Percentiles rank a stretch among this genome's conserved stretches.
These are phyloP conservation scores for Parachlorella kessleri DNA, from an alignment of 139 green algal species.

Conservation along the genomic window DNA sequence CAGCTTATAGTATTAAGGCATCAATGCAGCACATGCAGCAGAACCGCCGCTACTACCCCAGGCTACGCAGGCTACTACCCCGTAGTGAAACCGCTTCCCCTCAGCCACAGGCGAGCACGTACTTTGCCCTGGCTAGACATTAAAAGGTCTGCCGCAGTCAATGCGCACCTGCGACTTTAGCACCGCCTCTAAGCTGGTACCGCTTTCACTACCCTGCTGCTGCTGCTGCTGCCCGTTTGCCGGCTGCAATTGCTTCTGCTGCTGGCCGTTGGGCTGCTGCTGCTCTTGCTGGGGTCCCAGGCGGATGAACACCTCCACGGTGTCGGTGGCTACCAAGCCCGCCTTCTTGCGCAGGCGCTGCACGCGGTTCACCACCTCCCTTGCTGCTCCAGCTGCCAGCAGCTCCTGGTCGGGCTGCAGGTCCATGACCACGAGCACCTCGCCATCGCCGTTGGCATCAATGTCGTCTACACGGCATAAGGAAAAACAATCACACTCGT, in stretches of 20 bases:
- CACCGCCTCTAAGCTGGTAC: neutral
- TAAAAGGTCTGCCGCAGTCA: neutral
- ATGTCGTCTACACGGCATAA: too few relatives aligned
- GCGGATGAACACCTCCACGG: conserved; percentile 72
- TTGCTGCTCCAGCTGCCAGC: conserved; percentile 71
- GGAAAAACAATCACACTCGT: too few relatives aligned
- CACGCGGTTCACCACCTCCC: conserved; percentile 95
- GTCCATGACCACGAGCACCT: conserved; percentile 95
- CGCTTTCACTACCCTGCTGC: neutral
- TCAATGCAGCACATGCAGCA: too few relatives aligned
- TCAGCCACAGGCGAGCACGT: too few relatives aligned
- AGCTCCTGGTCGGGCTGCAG: conserved; percentile 72
- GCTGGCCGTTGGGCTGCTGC: too few relatives aligned
- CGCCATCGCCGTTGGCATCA: conserved; percentile 82
- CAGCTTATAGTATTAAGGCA: neutral
- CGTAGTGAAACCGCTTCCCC: too few relatives aligned
- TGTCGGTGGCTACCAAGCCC: conserved; percentile 73
- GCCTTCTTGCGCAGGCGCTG: conserved; percentile 95
- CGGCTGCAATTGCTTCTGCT: too few relatives aligned
- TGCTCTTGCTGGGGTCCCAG: neutral
- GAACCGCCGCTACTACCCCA: too few relatives aligned
- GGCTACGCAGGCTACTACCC: too few relatives aligned
- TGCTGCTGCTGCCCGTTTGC: too few relatives aligned
- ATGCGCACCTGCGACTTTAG: neutral
- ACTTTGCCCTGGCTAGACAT: neutral